Evolutionary conservation across 2,329 filamentous ascomycete genomes (phyloP), one percentile per base, ranked within the genome.

Genomic region (Cladosporium oxysporum): DNA sequence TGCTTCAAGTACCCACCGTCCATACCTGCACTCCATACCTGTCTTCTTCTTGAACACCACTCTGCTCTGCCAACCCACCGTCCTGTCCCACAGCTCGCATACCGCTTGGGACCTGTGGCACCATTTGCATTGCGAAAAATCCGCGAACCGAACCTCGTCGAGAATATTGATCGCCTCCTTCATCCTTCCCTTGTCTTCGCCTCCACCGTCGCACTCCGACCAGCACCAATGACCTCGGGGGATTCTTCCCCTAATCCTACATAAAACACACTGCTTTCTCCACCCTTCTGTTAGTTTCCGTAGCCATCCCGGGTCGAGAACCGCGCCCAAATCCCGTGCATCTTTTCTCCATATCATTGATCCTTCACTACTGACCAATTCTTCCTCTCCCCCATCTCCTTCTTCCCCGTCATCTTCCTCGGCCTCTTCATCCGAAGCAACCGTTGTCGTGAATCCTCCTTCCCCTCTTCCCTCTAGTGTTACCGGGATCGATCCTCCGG

Each of bases 11-110:
- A 53, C 49, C 49, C 49, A 53, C n/a, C 28, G 21, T 26, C 49
- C 49, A 26, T 53, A 53, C 49, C 28, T 53, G 49, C 49, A 26
- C n/a, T 53, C 49, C n/a, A 53, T 26, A 23, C 49, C 49, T 21
- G 49, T 21, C 49, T 53, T 53, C 49, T 53, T 53, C 49, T 53
- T 53, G 49, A 53, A 53, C 49, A 53, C 49, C 49, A 26, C 49
- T 26, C 49, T 53, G 21, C 49, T 26, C 28, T 53, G 49, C 49
- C 21, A 53, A 53, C 28, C 28, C n/a, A 53, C 49, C n/a, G n/a
- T 53, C 28, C 49, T 21, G 21, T 21, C 49, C 49, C 49, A 53
- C 49, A 53, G 21, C 49, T 53, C 49, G 49, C 49, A 53, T 23
- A 53, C 49, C n/a, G 49, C 49, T 53, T 53, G 49, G 28, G 49